phyloP scores from a whole-genome alignment of 192 early-diverging fungal genomes.

The Entomortierella lignicola region DNA sequence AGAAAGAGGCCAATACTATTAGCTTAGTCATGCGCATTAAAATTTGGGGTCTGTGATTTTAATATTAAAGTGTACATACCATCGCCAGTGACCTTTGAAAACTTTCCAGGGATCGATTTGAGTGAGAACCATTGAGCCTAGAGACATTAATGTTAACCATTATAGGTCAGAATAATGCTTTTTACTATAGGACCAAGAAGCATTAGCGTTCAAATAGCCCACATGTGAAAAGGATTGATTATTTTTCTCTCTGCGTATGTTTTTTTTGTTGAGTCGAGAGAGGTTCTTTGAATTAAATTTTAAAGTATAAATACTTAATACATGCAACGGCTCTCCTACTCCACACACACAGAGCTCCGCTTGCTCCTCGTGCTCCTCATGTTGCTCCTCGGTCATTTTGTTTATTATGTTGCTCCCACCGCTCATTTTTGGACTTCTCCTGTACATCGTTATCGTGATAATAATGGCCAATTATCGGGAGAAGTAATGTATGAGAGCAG shows the following conservation, averaged over 20 bases:
- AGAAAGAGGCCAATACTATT: neutral
- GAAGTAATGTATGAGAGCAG: no score
- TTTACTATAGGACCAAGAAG: no score
- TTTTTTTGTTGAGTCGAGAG: no score
- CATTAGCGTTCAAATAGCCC: no score
- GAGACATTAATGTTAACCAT: neutral
- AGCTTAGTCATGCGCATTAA: neutral
- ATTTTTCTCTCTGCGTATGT: no score
- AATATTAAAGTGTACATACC: slow-evolving; percentile 13
- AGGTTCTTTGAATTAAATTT: neutral
- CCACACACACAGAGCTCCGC: neutral
- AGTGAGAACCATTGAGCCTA: slow-evolving; percentile 45
- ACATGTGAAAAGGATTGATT: no score
- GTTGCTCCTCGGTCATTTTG: neutral
- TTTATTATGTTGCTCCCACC: neutral
- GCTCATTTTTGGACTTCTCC: neutral
- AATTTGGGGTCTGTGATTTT: neutral
- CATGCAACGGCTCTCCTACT: neutral
- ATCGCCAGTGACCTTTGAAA: slow-evolving; percentile 47
- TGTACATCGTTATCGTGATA: neutral
- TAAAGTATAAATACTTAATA: neutral
- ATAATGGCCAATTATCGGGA: neutral
- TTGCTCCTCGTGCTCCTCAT: neutral
- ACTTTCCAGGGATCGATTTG: slow-evolving; percentile 37
- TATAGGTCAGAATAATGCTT: no score